Conservation (phyloP, 768 basidiomycete species). For the Stropharia rugosoannulata region DNA sequence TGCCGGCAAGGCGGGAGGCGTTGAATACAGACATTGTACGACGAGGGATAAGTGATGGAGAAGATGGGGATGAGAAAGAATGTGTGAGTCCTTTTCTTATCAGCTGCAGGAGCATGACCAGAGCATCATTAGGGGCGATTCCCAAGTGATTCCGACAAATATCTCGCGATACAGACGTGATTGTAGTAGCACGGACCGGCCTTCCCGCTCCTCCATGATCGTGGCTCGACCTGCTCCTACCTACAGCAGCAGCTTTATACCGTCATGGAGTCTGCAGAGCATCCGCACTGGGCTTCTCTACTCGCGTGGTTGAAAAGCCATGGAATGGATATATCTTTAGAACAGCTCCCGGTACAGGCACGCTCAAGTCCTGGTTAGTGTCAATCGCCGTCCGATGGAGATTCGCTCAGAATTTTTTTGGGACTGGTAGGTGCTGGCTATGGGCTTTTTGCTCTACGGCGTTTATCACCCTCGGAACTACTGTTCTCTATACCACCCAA, state of each 20-base stretch:
- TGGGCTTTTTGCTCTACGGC: slow-evolving; percentile 58
- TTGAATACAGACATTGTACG: slow-evolving; percentile 76
- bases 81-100: slow-evolving; percentile 16
- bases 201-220: slow-evolving; percentile 7
- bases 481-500: slow-evolving; percentile 71
- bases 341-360: slow-evolving; percentile 49
- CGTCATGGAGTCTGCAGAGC: slow-evolving; percentile 7
- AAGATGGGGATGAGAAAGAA: slow-evolving; percentile 8
- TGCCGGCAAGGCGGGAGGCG: slow-evolving; percentile 74
- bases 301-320: slow-evolving; percentile 51
- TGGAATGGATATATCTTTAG: slow-evolving; percentile 40
- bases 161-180: slow-evolving; percentile 22
- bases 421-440: slow-evolving; percentile 55
- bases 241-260: no score
- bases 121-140: slow-evolving; percentile 3
- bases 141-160: not conserved
- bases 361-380: slow-evolving; percentile 49
- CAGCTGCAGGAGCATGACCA: slow-evolving; percentile 5
- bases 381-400: slow-evolving; percentile 1
- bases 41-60: slow-evolving; percentile 4
- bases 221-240: no score
- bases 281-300: slow-evolving; percentile 46
- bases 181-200: slow-evolving; percentile 8
- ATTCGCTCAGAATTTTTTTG: slow-evolving; percentile 3
- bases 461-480: slow-evolving; percentile 46